phyloP scores from a whole-genome alignment of 345 rosid genomes.

The Triadica sebifera region DNA sequence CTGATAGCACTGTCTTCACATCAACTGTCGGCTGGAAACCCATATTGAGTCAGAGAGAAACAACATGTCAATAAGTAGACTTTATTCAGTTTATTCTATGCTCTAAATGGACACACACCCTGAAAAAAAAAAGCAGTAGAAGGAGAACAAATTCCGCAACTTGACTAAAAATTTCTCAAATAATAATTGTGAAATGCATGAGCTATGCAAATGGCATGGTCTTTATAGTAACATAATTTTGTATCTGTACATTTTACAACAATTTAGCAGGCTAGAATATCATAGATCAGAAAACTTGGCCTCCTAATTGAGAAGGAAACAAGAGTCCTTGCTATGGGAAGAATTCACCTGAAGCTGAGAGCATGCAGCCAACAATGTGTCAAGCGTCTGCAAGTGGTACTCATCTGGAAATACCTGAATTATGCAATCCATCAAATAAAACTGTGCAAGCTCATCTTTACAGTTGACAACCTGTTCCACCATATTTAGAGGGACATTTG shows the following conservation, averaged over 20 bases:
- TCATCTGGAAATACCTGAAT: slow-evolving; percentile 99
- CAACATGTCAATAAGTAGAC: neutral
- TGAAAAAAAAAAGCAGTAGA: neutral
- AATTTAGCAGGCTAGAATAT: neutral
- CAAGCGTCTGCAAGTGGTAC: slow-evolving; percentile 97
- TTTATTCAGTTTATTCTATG: neutral
- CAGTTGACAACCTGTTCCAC: slow-evolving; percentile 78
- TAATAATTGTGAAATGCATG: neutral
- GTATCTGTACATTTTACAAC: slow-evolving; percentile 1
- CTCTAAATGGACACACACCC: neutral
- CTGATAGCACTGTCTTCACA: slow-evolving; percentile 88
- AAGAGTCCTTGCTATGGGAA: slow-evolving; percentile 6
- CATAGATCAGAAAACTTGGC: neutral
- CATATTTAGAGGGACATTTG: neutral
- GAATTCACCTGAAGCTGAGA: slow-evolving; percentile 89
- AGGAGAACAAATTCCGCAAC: slow-evolving; percentile 1
- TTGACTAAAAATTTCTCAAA: neutral
- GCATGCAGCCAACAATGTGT: slow-evolving; percentile 76
- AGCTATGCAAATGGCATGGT: neutral
- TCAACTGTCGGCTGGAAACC: slow-evolving; percentile 82
- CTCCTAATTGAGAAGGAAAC: neutral
- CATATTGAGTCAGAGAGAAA: slow-evolving; percentile 17
- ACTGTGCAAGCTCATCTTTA: slow-evolving; percentile 94
- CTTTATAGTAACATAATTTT: neutral
- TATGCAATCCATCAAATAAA: slow-evolving; percentile 90